Evolutionary conservation across 352 stramenopile genomes (phyloP), one percentile per base, ranked within the genome.

Genomic region (Pythium sp.): DNA sequence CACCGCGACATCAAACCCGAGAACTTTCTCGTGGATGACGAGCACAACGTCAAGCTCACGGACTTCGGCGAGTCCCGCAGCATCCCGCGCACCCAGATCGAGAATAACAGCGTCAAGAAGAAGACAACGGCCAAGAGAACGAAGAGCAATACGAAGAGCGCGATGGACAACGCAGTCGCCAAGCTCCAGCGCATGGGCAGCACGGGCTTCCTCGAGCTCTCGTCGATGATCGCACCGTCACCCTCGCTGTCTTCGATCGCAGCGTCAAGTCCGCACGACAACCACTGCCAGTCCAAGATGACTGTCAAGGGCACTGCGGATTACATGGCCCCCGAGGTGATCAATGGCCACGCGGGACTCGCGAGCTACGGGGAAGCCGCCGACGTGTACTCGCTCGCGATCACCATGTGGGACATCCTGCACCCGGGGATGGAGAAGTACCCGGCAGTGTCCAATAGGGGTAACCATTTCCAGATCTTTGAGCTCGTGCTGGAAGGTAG

Each of bases 251-350:
- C 24, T 38, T 69, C 54, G 14, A 22, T 43, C 15, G 41, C 43
- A 41, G 38, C 43, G 1, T 54, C 28, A 28, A 65, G 43, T 32
- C 59, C 43, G 20, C 46, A 65, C 6, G 43, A 46, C 12, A 46
- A 47, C 26, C 14, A 24, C 2, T 6, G 28, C 0, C 26, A 28
- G 15, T 47, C 53, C 14, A 80, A 81, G 47, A 89, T 89, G 80
- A 85, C 79, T 6, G 82, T 94, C 53, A 82, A 77, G 5, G 86
- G 86, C 14, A 94, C 86, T 0, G 78, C 90, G 30, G 72, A 77
- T 62, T 92, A 91, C 70, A 93, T 94, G 83, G 74, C 86, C 9
- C 86, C 86, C 0, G 86, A 93, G 62, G 72, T 93, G 72, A 87
- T 94, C 62, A 66, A 70, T n/a, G 72, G 80, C 32, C 70, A 76